Evolutionary conservation across 2,329 filamentous ascomycete genomes (phyloP), one percentile per base, ranked within the genome.

Genomic region (Pseudopithomyces chartarum): DNA sequence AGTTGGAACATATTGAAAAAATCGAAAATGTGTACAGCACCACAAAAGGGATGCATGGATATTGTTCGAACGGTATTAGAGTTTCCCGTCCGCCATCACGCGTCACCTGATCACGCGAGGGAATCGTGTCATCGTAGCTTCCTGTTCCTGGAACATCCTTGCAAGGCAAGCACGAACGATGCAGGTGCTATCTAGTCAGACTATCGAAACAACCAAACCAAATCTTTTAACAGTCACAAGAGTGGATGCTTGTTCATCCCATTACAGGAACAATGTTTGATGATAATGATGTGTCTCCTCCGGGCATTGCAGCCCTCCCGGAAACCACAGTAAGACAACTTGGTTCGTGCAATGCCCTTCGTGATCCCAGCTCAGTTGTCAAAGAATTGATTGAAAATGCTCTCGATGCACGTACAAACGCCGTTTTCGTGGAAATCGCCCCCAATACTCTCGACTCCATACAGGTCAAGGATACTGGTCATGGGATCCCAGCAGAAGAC

Each of bases 341-440:
- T 6, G 83, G 86, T 34, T 86, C 89, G 7, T 80, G 84, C 2
- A 80, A 87, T 62, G 80, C 82, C 44, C 81, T 92, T 48, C 79
- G 82, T 5, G 84, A 85, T 7, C 82, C 90, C 0, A 76, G 80
- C 12, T 82, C 84, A 11, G 76, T 91, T 2, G 83, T 92, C 64
- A 93, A 93, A 69, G 90, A 93, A 73, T 84, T 93, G 3, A 74
- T 93, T 32, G 90, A 93, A 64, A 93, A 94, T 72, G 82, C 89
- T 42, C 82, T 93, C 19, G 90, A 94, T 73, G 88, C 90, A 7
- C 79, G 82, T 51, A 89, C 90, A 12, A 88, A 84, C 1, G 82
- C 82, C 1, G 79, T 94, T 55, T 85, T 90, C 51, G 77, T 93
- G 22, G 76, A 85, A 26, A 79, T 92, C 13, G 84, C 88, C 3